Conservation (phyloP, 163 green algal species). For the Scenedesmus sp. region DNA sequence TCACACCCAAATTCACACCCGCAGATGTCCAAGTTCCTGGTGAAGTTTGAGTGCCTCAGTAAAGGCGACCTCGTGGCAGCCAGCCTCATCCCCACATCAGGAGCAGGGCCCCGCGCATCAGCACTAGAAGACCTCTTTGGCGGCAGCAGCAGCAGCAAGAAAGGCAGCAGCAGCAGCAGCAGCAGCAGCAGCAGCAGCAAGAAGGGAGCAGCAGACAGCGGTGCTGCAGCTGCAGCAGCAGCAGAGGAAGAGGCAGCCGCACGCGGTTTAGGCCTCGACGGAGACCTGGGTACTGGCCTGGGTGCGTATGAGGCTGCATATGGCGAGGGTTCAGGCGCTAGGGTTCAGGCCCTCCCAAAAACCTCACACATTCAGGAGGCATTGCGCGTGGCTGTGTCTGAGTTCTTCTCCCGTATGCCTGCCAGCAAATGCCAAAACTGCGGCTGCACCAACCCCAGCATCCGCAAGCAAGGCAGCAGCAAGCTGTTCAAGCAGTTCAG, state of each 20-base stretch:
- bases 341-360: slow-evolving; percentile 23
- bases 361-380: slow-evolving; percentile 53
- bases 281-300: slow-evolving; percentile 25
- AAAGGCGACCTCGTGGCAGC: slow-evolving; percentile 80
- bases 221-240: slow-evolving; percentile 4
- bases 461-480: slow-evolving; percentile 80
- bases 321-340: background rate
- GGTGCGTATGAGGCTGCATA: slow-evolving; percentile 42
- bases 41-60: slow-evolving; percentile 70
- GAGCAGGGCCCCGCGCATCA: background rate
- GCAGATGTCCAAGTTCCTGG: slow-evolving; percentile 63
- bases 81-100: slow-evolving; percentile 35
- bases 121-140: slow-evolving; percentile 11
- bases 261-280: slow-evolving; percentile 8
- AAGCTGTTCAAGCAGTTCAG: slow-evolving; percentile 90
- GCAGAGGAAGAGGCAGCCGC: background rate
- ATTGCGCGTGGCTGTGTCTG: slow-evolving; percentile 67
- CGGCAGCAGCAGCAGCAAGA: slow-evolving; percentile 16
- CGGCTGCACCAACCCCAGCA: slow-evolving; percentile 75
- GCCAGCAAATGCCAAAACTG: slow-evolving; percentile 90
- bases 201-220: background rate
- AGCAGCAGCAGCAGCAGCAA: slow-evolving; percentile 13
- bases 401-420: slow-evolving; percentile 85
- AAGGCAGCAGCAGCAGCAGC: background rate
- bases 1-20: background rate